Evolutionary conservation across 352 stramenopile species (phyloP), one percentile per base, ranked within the genome.

Genomic region (Blastocystis sp.): DNA sequence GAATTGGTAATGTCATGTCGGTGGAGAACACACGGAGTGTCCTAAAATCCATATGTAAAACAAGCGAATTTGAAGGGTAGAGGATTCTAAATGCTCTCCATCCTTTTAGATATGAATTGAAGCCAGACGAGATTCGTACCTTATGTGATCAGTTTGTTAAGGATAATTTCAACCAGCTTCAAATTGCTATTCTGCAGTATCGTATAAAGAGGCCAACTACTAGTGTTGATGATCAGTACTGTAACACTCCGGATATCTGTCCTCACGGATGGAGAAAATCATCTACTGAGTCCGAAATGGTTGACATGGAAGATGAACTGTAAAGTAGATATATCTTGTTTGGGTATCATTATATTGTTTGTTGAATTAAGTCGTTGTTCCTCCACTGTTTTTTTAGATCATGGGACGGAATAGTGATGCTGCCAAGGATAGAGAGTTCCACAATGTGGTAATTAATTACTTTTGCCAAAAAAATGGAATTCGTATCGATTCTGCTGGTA

Each of bases 21-120:
- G 34, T 65, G 9, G 11, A 39, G 4, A 81, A 81, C n/a, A 81
- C 45, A 3, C 39, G 70, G 16, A 81, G 45, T 43, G 70, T 81
- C 18, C 6, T 81, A n/a, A 63, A 81, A 50, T 81, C 70, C n/a
- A 81, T 81, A 34, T 81, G 70, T 34, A 81, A 65, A 20, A 81
- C 43, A n/a, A 24, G 34, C 34, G 16, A 39, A 4, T 81, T 81
- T 81, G 50, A 81, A 78, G 66, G 66, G 66, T 78, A 78, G 30
- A 20, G 9, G 66, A 78, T 8, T 54, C 9, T 78, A 45, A n/a
- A 45, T 39, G 39, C 39, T 24, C n/a, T 11, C 45, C 4, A 75
- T 75, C 3, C 18, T 78, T n/a, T 11, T 76, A 78, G 66, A n/a
- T 78, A 78, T 78, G 30, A 30, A n/a, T 39, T 81, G 20, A 81